These are phyloP conservation scores for Arabis hirsuta DNA, from an alignment of 345 rosid species.

Conservation along the genomic window DNA sequence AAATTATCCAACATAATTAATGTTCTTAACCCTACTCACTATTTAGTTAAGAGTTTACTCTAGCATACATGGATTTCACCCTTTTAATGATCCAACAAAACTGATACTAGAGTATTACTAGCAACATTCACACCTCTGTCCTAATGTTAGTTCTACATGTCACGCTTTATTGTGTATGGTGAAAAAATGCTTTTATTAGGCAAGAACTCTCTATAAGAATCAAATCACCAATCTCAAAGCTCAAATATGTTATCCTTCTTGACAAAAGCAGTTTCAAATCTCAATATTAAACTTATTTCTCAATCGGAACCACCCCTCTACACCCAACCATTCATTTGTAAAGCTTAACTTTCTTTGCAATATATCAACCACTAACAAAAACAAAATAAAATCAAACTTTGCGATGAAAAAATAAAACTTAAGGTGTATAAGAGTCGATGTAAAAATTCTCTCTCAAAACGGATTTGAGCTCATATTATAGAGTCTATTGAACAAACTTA, in stretches of 20 bases:
- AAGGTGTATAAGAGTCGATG: conserved; percentile 1
- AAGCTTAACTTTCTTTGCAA: conserved; percentile 1
- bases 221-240: conserved; percentile 10
- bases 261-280: not conserved
- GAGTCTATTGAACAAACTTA: not conserved
- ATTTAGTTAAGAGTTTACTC: not conserved
- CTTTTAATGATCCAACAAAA: no score
- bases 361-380: not conserved
- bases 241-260: not conserved
- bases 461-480: not conserved
- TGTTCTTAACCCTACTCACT: not conserved
- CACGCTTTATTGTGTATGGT: not conserved
- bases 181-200: not conserved
- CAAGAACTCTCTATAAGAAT: not conserved
- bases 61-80: conserved; percentile 1
- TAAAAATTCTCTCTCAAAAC: not conserved
- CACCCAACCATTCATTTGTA: not conserved
- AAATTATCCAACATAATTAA: not conserved
- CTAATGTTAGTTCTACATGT: not conserved
- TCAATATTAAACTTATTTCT: not conserved
- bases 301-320: not conserved
- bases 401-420: not conserved
- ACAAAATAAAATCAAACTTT: not conserved
- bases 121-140: not conserved
- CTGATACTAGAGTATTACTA: not conserved